Evolutionary conservation across 768 basidiomycete species (phyloP).

Genomic region (Lentinula detonsa): DNA sequence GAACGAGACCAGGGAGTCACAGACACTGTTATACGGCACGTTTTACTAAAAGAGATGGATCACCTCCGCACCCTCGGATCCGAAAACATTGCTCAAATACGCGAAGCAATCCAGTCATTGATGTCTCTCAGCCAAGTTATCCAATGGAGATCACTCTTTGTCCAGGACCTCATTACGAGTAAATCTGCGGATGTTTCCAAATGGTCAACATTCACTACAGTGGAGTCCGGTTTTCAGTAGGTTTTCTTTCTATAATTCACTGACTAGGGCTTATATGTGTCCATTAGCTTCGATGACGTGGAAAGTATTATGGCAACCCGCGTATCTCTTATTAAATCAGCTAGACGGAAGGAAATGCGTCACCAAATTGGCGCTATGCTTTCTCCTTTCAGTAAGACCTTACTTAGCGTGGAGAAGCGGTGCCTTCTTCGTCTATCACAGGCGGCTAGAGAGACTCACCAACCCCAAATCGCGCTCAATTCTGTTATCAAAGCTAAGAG

Average conservation of each 20-base stretch:
- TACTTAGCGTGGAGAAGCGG: constrained; percentile 58
- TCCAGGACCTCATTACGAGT: constrained; percentile 26
- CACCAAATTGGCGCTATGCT: constrained; percentile 69
- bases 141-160: constrained; percentile 43
- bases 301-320: constrained; percentile 81
- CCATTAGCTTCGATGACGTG: constrained; percentile 59
- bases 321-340: constrained; percentile 72
- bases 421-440: constrained; percentile 69
- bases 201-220: constrained; percentile 38
- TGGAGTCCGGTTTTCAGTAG: constrained; percentile 63
- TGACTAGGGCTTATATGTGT: constrained; percentile 8
- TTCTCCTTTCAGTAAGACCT: constrained; percentile 41
- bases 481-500: constrained; percentile 72
- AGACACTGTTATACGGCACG: constrained; percentile 40
- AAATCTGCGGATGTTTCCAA: constrained; percentile 25
- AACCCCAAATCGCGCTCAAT: constrained; percentile 82
- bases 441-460: constrained; percentile 61
- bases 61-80: constrained; percentile 60
- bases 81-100: constrained; percentile 77
- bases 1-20: constrained; percentile 55
- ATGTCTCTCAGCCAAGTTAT: constrained; percentile 79
- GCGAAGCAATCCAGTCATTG: constrained; percentile 59
- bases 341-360: constrained; percentile 62
- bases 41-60: constrained; percentile 55
- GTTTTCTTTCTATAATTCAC: constrained; percentile 14